A percentile compares a stretch with the other conserved stretches of the same genome.
phyloP scores from a whole-genome alignment of 164 flowering plant genomes.

The Tinospora cordifolia region DNA sequence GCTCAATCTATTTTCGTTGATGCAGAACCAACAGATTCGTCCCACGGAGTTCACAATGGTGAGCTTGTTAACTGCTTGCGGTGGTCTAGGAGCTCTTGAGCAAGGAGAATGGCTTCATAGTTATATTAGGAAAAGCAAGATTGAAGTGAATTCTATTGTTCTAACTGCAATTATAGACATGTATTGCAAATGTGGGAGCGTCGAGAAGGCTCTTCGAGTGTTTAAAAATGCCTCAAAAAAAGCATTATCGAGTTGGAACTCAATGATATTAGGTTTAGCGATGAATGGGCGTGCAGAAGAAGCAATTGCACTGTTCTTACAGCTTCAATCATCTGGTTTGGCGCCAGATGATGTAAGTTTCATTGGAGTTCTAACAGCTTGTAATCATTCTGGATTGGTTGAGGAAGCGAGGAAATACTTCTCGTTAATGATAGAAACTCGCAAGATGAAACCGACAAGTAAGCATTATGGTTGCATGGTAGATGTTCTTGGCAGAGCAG shows the following conservation, averaged over 20 bases:
- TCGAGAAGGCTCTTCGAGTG: slow-evolving; percentile 39
- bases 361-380: slow-evolving; percentile 59
- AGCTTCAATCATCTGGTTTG: slow-evolving; percentile 38
- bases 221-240: slow-evolving; percentile 30
- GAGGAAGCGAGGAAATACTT: slow-evolving; percentile 44
- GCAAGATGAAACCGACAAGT: slow-evolving; percentile 44
- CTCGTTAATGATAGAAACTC: slow-evolving; percentile 36
- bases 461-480: slow-evolving; percentile 70
- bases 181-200: slow-evolving; percentile 70
- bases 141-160: slow-evolving; percentile 42
- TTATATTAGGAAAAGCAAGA: slow-evolving; percentile 34
- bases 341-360: slow-evolving; percentile 56
- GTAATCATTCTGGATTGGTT: slow-evolving; percentile 55
- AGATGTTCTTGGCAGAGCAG: slow-evolving; percentile 54
- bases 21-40: slow-evolving; percentile 43
- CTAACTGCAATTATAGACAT: slow-evolving; percentile 61
- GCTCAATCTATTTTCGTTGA: slow-evolving; percentile 43
- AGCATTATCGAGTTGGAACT: slow-evolving; percentile 67
- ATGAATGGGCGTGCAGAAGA: slow-evolving; percentile 47
- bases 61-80: slow-evolving; percentile 65
- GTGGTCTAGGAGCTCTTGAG: slow-evolving; percentile 45
- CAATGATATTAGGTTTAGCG: slow-evolving; percentile 71
- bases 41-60: slow-evolving; percentile 58
- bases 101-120: slow-evolving; percentile 78
- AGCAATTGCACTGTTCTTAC: slow-evolving; percentile 41